These are phyloP conservation scores for Penicillium macrosclerotiorum DNA, from an alignment of 495 filamentous ascomycete species.

Conservation along the genomic window DNA sequence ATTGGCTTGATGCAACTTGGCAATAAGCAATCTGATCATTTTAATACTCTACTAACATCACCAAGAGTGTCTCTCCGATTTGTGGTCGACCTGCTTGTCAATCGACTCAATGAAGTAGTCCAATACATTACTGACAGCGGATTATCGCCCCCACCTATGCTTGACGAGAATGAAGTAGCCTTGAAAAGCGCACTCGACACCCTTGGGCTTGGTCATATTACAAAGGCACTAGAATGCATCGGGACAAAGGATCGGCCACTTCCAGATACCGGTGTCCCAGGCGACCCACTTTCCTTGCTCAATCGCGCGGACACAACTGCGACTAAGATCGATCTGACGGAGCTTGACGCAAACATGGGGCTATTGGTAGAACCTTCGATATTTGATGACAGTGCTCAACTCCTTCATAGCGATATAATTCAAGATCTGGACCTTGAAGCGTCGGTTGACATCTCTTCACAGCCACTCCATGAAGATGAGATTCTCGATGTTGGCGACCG, in stretches of 20 bases:
- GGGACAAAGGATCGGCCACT: conserved; percentile 2
- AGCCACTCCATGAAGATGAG: neutral
- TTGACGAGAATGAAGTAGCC: conserved; percentile 6
- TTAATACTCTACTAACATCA: too few species aligned
- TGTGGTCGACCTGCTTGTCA: conserved; percentile 7
- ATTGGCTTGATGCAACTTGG: too few species aligned
- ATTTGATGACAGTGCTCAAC: neutral
- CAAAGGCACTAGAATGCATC: conserved; percentile 2
- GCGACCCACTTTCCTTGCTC: neutral
- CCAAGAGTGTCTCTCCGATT: conserved; percentile 9
- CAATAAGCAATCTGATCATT: too few species aligned
- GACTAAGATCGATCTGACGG: neutral
- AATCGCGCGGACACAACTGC: neutral
- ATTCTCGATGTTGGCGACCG: neutral
- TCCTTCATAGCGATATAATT: too few species aligned
- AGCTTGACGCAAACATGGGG: conserved; percentile 1
- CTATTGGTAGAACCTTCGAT: neutral
- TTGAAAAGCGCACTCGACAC: conserved; percentile 5
- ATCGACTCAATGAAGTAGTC: conserved; percentile 5
- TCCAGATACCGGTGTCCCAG: neutral
- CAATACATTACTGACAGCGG: conserved; percentile 6
- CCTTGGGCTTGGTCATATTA: conserved; percentile 1
- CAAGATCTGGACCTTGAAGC: neutral
- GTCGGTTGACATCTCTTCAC: neutral
- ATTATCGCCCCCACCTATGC: conserved; percentile 4